Percentiles rank a stretch among this genome's conserved stretches.
phyloP scores from a whole-genome alignment of 306 rosid species.

The Erythrophleum fordii region DNA sequence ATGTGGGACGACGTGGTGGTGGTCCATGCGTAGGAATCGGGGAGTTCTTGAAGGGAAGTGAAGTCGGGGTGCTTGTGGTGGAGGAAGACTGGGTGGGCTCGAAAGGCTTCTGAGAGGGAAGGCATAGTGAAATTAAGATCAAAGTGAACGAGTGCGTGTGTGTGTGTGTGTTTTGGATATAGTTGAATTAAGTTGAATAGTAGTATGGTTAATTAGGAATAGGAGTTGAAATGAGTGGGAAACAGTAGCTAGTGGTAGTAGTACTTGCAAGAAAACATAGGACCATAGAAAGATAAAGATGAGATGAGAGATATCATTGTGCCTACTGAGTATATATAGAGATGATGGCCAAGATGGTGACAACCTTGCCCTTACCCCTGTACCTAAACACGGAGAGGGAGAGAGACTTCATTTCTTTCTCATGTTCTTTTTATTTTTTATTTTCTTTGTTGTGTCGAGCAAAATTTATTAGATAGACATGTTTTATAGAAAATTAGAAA shows the following conservation, averaged over 20 bases:
- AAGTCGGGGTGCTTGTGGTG: conserved; percentile 71
- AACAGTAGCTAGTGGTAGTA: conserved; percentile 5
- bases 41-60: conserved; percentile 65
- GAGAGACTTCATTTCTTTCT: background rate
- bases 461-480: too few species aligned
- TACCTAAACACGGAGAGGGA: background rate
- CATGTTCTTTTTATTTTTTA: background rate
- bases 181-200: too few species aligned
- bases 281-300: conserved; percentile 36
- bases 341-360: conserved; percentile 51
- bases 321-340: conserved; percentile 62
- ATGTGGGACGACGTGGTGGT: background rate
- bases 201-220: background rate
- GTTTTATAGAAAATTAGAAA: too few species aligned
- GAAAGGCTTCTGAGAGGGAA: conserved; percentile 67
- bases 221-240: conserved; percentile 10
- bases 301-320: conserved; percentile 49
- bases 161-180: background rate
- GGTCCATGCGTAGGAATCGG: conserved; percentile 82
- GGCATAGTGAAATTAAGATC: conserved; percentile 56
- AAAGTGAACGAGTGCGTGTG: background rate
- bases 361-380: conserved; percentile 49
- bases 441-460: too few species aligned
- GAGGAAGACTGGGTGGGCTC: conserved; percentile 62
- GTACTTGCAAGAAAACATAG: conserved; percentile 44